Evolutionary conservation across 2,329 filamentous ascomycete species (phyloP).

Genomic region (Metarhizium sp.): DNA sequence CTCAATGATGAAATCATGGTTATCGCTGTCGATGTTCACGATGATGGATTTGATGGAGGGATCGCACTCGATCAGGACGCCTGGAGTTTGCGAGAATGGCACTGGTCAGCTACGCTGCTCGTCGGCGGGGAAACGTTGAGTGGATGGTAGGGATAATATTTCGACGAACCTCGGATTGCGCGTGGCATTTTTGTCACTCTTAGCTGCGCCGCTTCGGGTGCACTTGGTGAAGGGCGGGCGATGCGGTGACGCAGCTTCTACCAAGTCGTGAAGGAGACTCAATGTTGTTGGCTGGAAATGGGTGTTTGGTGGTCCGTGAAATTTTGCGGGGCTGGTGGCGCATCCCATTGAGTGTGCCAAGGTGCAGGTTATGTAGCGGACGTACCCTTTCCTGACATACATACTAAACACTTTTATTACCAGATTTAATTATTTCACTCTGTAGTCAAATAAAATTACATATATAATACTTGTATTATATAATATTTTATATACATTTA

Average conservation of each 20-base stretch:
- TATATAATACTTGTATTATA: too few relatives aligned
- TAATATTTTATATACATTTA: too few relatives aligned
- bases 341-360: too few relatives aligned
- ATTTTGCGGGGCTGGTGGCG: too few relatives aligned
- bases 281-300: too few relatives aligned
- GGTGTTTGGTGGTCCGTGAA: too few relatives aligned
- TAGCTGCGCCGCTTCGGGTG: not conserved
- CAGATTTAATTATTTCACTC: too few relatives aligned
- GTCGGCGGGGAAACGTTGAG: not conserved
- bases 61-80: conserved; percentile 71
- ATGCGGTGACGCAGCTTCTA: not conserved
- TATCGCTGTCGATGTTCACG: conserved; percentile 61
- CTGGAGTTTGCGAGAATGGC: conserved; percentile 23
- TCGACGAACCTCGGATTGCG: conserved; percentile 42
- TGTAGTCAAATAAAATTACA: too few relatives aligned
- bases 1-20: conserved; percentile 69
- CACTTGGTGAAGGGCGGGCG: not conserved
- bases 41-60: conserved; percentile 85
- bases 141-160: not conserved
- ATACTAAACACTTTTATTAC: too few relatives aligned
- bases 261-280: too few relatives aligned
- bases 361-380: too few relatives aligned
- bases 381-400: too few relatives aligned
- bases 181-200: conserved; percentile 35
- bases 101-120: conserved; percentile 3